Conservation (phyloP, 129 eudicot genomes). For the Ambrosia artemisiifolia region DNA sequence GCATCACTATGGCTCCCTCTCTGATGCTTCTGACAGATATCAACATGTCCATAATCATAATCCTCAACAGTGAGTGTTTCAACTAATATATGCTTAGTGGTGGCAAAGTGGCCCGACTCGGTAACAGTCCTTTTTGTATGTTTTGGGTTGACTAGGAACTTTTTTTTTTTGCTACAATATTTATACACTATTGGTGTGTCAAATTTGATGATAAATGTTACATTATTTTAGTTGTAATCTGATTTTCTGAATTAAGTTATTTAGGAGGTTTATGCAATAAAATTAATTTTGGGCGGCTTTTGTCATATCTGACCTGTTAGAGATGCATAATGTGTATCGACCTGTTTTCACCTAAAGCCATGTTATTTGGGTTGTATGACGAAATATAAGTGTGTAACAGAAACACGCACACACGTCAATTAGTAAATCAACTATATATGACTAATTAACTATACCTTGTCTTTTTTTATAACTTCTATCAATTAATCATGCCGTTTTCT, state of each 20-base stretch:
- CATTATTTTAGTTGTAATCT: neutral
- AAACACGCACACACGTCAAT: neutral
- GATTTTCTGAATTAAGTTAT: too few species aligned
- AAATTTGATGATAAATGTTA: neutral
- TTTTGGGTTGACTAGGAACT: neutral
- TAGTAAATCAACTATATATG: neutral
- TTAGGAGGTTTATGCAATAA: too few species aligned
- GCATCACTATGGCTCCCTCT: slow-evolving; percentile 72
- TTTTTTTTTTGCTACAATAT: neutral
- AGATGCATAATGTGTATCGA: neutral
- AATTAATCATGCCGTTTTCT: neutral
- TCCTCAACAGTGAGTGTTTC: slow-evolving; percentile 60
- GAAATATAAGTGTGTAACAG: slow-evolving; percentile 3
- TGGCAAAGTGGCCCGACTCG: neutral
- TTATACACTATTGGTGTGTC: neutral
- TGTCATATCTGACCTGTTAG: neutral
- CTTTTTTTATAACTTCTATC: neutral
- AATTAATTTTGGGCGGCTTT: neutral
- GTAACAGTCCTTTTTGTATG: neutral
- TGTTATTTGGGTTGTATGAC: neutral
- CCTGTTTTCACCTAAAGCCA: neutral
- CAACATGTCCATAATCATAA: slow-evolving; percentile 55
- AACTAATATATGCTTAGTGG: neutral
- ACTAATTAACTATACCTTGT: slow-evolving; percentile 1
- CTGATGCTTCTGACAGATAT: slow-evolving; percentile 66